phyloP scores from a whole-genome alignment of 2,329 filamentous ascomycete species.

The Bipolaris cookei region DNA sequence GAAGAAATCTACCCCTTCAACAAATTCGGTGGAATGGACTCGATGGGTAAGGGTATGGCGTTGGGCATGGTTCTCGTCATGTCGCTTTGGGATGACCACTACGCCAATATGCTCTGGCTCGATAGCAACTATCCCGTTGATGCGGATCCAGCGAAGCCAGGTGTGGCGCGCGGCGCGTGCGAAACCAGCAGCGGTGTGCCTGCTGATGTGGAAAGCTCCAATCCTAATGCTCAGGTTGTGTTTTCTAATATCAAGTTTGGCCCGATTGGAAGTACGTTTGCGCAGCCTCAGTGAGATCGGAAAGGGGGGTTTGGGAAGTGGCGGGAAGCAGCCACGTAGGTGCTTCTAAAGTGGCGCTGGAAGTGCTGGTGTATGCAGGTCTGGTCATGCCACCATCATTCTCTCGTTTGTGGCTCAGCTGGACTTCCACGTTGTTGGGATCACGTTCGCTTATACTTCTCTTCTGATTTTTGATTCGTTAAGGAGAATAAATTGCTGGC shows the following conservation, averaged over 20 bases:
- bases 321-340: too few relatives aligned
- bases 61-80: slow-evolving; percentile 70
- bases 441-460: slow-evolving; percentile 34
- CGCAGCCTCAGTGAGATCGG: slow-evolving; percentile 33
- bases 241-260: slow-evolving; percentile 52
- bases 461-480: background rate
- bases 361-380: too few relatives aligned
- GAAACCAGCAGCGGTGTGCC: slow-evolving; percentile 44
- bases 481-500: too few relatives aligned
- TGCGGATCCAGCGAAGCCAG: slow-evolving; percentile 40
- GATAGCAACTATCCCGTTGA: slow-evolving; percentile 68
- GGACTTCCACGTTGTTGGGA: slow-evolving; percentile 4
- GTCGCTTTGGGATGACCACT: slow-evolving; percentile 69
- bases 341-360: too few relatives aligned
- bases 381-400: too few relatives aligned
- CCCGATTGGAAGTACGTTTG: slow-evolving; percentile 49
- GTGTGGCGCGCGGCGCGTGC: slow-evolving; percentile 49
- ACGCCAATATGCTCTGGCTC: slow-evolving; percentile 75
- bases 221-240: slow-evolving; percentile 43
- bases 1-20: slow-evolving; percentile 61
- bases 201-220: slow-evolving; percentile 45
- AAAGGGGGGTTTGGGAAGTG: too few relatives aligned
- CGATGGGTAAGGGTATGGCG: slow-evolving; percentile 62
- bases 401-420: too few relatives aligned
- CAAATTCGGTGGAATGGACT: slow-evolving; percentile 61